Percentiles rank a stretch among this genome's conserved stretches.
phyloP scores from a whole-genome alignment of 2,329 filamentous ascomycete genomes.

The Colletotrichum costaricense region DNA sequence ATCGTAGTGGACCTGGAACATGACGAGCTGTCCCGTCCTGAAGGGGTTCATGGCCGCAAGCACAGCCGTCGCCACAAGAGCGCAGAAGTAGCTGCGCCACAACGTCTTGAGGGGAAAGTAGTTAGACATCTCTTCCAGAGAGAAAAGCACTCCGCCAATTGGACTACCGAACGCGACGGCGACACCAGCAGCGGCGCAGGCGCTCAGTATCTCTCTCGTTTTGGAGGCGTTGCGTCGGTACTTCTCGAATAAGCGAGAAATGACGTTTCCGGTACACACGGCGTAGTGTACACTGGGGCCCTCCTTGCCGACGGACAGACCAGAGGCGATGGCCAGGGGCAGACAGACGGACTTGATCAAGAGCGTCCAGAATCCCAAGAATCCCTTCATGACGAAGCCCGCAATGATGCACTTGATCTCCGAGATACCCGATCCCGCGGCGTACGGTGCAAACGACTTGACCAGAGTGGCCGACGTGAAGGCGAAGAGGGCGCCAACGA shows the following conservation, averaged over 20 bases:
- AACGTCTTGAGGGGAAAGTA: slow-evolving; percentile 97
- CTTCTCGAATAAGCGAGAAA: slow-evolving; percentile 91
- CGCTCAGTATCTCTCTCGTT: slow-evolving; percentile 93
- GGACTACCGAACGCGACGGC: slow-evolving; percentile 97
- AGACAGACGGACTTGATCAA: slow-evolving; percentile 94
- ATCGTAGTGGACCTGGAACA: slow-evolving; percentile 98
- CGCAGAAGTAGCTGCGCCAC: slow-evolving; percentile 98
- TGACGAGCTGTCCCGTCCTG: slow-evolving; percentile 95
- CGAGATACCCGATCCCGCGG: slow-evolving; percentile 94
- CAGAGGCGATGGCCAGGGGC: slow-evolving; percentile 92
- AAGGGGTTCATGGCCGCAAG: slow-evolving; percentile 98
- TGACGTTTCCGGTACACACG: slow-evolving; percentile 96
- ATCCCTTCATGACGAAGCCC: slow-evolving; percentile 99
- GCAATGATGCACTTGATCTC: slow-evolving; percentile 99
- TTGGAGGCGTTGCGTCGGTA: slow-evolving; percentile 93
- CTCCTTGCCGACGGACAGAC: slow-evolving; percentile 95
- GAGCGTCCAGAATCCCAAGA: slow-evolving; percentile 90
- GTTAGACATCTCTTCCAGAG: slow-evolving; percentile 96
- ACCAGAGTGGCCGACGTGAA: slow-evolving; percentile 86
- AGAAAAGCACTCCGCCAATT: slow-evolving; percentile 96
- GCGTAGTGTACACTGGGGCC: slow-evolving; percentile 99
- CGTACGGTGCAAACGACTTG: slow-evolving; percentile 93
- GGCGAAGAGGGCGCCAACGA: slow-evolving; percentile 87
- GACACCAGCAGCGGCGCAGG: slow-evolving; percentile 93
- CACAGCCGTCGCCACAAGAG: slow-evolving; percentile 92